phyloP scores from a whole-genome alignment of 441 rosid species.

The Melastoma candidum region DNA sequence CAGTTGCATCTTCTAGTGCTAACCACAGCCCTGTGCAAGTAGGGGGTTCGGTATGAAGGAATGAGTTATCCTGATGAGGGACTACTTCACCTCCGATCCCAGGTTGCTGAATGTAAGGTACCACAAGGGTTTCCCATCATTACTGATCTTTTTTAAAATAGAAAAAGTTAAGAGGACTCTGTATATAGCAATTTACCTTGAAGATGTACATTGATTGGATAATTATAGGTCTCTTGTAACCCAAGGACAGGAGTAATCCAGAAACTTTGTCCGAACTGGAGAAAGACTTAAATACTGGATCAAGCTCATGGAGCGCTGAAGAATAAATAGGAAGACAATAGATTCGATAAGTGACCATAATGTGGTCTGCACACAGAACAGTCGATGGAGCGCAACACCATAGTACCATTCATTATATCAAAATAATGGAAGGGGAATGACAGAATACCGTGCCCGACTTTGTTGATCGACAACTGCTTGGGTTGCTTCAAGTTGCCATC shows the following conservation, averaged over 20 bases:
- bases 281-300: conserved; percentile 66
- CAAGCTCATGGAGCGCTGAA: conserved; percentile 82
- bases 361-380: neutral
- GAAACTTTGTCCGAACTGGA: conserved; percentile 54
- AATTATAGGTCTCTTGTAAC: conserved; percentile 63
- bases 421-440: neutral
- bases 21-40: conserved; percentile 93
- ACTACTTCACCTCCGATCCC: conserved; percentile 96
- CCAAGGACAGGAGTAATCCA: conserved; percentile 53
- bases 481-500: conserved; percentile 70
- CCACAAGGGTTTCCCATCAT: neutral
- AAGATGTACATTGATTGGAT: conserved; percentile 94
- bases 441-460: conserved; percentile 82
- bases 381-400: no score
- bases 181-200: conserved; percentile 39
- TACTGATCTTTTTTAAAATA: neutral
- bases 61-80: conserved; percentile 92
- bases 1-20: conserved; percentile 89
- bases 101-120: conserved; percentile 64
- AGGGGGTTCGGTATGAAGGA: conserved; percentile 75
- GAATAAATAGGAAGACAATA: conserved; percentile 7
- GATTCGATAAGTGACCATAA: neutral
- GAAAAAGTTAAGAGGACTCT: neutral
- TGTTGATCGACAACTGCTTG: conserved; percentile 79
- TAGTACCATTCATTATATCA: no score